Conservation (phyloP, 1,284 basidiomycete species). For the Puccinia horiana region DNA sequence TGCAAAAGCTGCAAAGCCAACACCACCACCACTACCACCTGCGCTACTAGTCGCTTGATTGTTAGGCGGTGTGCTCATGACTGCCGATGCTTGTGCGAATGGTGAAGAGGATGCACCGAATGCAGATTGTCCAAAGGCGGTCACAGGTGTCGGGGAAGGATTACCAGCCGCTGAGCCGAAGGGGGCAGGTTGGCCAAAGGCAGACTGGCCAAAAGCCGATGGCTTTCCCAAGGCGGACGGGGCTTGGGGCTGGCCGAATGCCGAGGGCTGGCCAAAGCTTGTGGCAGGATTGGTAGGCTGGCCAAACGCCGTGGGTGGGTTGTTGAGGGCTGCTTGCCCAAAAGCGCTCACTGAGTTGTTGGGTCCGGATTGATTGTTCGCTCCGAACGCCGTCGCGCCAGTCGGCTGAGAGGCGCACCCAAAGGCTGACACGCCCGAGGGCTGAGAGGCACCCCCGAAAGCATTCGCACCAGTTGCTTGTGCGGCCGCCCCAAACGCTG, state of each 20-base stretch:
- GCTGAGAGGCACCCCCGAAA: background rate
- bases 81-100: background rate
- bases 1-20: slow-evolving; percentile 12
- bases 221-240: slow-evolving; percentile 40
- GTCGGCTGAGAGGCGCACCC: background rate
- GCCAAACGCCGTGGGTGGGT: slow-evolving; percentile 14
- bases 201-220: slow-evolving; percentile 40
- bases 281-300: slow-evolving; percentile 14
- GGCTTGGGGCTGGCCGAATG: slow-evolving; percentile 37
- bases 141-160: background rate
- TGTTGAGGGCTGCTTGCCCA: background rate
- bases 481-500: slow-evolving; percentile 25
- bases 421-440: background rate
- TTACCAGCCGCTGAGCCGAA: background rate
- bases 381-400: background rate
- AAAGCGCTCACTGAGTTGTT: background rate
- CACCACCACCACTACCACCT: background rate
- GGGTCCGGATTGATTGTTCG: background rate
- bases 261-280: slow-evolving; percentile 12
- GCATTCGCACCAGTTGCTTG: too few relatives aligned
- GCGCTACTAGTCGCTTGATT: background rate
- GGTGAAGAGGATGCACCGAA: slow-evolving; percentile 14
- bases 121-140: slow-evolving; percentile 20
- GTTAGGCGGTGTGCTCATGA: background rate
- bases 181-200: slow-evolving; percentile 20